These are phyloP conservation scores for Plasmodium relictum DNA, from an alignment of 169 alveolate genomes.

Conservation along the genomic window DNA sequence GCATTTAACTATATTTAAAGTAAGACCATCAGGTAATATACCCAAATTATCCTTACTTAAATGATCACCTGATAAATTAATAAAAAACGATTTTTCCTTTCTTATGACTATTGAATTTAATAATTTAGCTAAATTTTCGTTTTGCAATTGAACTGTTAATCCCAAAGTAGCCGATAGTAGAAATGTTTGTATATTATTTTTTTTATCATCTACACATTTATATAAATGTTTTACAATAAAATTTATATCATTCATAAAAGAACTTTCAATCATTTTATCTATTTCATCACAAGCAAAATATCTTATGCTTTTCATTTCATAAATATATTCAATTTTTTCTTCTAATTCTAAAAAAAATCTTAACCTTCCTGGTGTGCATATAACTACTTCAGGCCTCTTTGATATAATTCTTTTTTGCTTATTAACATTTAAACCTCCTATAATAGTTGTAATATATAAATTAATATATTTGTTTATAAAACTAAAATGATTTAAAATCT, in stretches of 20 bases:
- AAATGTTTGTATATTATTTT: slow-evolving; percentile 65
- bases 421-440: slow-evolving; percentile 69
- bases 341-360: slow-evolving; percentile 72
- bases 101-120: slow-evolving; percentile 51
- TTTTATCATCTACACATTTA: slow-evolving; percentile 39
- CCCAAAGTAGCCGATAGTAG: slow-evolving; percentile 69
- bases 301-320: slow-evolving; percentile 62
- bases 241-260: slow-evolving; percentile 55
- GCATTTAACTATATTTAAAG: slow-evolving; percentile 45
- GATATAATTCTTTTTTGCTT: slow-evolving; percentile 51
- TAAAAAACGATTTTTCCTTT: slow-evolving; percentile 42
- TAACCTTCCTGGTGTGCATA: slow-evolving; percentile 87
- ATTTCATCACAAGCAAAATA: slow-evolving; percentile 77
- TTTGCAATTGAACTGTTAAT: slow-evolving; percentile 41
- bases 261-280: slow-evolving; percentile 75
- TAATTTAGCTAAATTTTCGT: slow-evolving; percentile 58
- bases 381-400: slow-evolving; percentile 80
- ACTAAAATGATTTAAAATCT: slow-evolving; percentile 73
- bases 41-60: not conserved
- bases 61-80: slow-evolving; percentile 22
- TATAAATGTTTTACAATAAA: slow-evolving; percentile 66
- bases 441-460: slow-evolving; percentile 65
- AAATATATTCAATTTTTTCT: slow-evolving; percentile 24
- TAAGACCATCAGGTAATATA: slow-evolving; percentile 42
- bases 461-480: slow-evolving; percentile 53